phyloP scores from a whole-genome alignment of 2,329 filamentous ascomycete genomes.

The Lasiodiplodia hormozganensis region DNA sequence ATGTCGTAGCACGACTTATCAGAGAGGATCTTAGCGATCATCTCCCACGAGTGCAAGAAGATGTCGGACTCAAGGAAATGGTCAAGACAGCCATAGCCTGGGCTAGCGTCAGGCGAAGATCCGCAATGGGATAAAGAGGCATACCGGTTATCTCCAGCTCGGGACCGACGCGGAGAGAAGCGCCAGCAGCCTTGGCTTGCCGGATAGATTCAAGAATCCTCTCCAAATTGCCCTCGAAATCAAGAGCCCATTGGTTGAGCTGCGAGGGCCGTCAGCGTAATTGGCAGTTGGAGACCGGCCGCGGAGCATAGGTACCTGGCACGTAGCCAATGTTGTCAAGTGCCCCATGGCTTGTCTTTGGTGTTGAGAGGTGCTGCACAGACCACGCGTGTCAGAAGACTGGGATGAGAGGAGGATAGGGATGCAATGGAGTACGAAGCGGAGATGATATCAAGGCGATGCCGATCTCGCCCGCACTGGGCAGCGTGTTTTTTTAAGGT shows the following conservation, averaged over 20 bases:
- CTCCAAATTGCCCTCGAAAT: conserved; percentile 68
- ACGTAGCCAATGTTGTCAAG: conserved; percentile 30
- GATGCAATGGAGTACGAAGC: background rate
- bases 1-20: conserved; percentile 70
- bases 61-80: conserved; percentile 60
- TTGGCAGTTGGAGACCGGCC: background rate
- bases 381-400: background rate
- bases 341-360: conserved; percentile 27
- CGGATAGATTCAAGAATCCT: conserved; percentile 70
- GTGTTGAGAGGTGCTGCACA: background rate
- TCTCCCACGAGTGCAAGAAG: conserved; percentile 58
- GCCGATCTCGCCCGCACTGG: conserved; percentile 8
- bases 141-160: conserved; percentile 57
- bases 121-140: background rate
- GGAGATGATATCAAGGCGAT: conserved; percentile 16
- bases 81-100: conserved; percentile 71
- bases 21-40: conserved; percentile 65
- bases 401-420: background rate
- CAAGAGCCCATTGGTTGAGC: conserved; percentile 59
- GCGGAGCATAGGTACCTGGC: conserved; percentile 22
- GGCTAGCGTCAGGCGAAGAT: conserved; percentile 23
- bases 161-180: conserved; percentile 65
- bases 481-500: conserved; percentile 18
- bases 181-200: conserved; percentile 65
- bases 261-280: conserved; percentile 31